phyloP scores from a whole-genome alignment of 1,284 basidiomycete genomes.

The Porodaedalea pini region DNA sequence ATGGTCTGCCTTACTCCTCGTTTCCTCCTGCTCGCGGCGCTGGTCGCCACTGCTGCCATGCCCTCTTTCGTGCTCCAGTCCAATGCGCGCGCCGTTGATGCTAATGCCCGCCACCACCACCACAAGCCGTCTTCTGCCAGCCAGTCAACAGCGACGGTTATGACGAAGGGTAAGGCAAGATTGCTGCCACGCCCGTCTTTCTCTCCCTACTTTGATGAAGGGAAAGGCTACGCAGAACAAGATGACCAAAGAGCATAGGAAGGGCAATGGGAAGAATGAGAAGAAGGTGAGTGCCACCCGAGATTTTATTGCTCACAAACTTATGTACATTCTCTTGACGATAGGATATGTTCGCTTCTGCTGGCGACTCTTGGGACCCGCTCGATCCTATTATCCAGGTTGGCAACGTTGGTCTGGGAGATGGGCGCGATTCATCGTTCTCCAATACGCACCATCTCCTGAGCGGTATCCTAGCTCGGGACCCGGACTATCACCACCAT shows the following conservation, averaged over 20 bases:
- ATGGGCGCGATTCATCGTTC: slow-evolving; percentile 12
- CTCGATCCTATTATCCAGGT: slow-evolving; percentile 25
- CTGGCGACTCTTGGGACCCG: slow-evolving; percentile 8
- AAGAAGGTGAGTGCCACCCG: slow-evolving; percentile 1
- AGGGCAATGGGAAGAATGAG: not conserved
- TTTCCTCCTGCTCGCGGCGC: slow-evolving; percentile 17
- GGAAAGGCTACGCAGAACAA: not conserved
- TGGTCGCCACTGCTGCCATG: slow-evolving; percentile 16
- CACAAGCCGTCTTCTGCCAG: slow-evolving; percentile 1
- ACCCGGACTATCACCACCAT: slow-evolving; percentile 10
- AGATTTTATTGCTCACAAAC: not conserved
- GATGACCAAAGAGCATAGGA: not conserved
- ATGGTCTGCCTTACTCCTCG: slow-evolving; percentile 19
- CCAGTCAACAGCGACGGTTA: not conserved
- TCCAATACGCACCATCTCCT: not conserved
- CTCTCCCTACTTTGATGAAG: slow-evolving; percentile 4
- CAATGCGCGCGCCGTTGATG: slow-evolving; percentile 12
- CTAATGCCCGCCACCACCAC: not conserved
- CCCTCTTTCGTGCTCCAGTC: slow-evolving; percentile 3
- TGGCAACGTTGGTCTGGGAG: slow-evolving; percentile 26
- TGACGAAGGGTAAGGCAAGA: not conserved
- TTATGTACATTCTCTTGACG: not conserved
- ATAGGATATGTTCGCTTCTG: not conserved
- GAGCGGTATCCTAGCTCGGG: slow-evolving; percentile 10
- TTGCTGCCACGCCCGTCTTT: not conserved